Base-by-base conservation (phyloP, 2,329 filamentous ascomycete genomes). In the Fusarium floridanum region DNA sequence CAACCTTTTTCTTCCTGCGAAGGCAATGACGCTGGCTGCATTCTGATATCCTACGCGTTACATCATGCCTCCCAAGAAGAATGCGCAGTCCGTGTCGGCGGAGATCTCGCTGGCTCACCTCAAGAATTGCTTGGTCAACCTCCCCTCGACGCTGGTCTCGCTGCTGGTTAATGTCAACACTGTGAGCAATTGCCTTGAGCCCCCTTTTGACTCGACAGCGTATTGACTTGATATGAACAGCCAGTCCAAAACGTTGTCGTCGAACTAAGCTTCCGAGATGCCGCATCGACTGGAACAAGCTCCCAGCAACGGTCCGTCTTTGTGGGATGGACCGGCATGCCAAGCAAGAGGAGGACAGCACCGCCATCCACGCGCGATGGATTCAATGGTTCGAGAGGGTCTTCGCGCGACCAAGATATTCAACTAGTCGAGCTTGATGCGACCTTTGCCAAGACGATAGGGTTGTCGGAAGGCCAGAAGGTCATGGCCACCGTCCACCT, bases 311-410 rank as follows among this genome's bases (percentile, higher is more conserved):
- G 89, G 79, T 97, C 94, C 57, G 88, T 97, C 78, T 99, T 93
- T 81, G 88, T 97, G 69, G 97, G 97, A 82, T 99, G 97, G 97
- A 98, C 97, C 12, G 97, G 97, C 77, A 97, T 99, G 94, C 93
- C 95, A 75, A 98, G 95, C 86, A 97, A 95, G 88, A 91, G 94
- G 80, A 93, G 91, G 82, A 86, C 93, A 76, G 90, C 92, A 14
- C 90, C 94, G 1, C 88, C 95, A 32, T 91, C 97, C 32, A 89
- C 90, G 66, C 91, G 92, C 76, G 93, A 97, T 80, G 93, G 94
- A 1, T 88, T 95, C 76, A 90, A 86, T 75, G 87, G 89, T 24
- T 85, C 85, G 37, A 87, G 91, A 71, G 87, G 88, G 34, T 87
- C 86, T n/a, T 83, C 84, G 14, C 88, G 91, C 78, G 94, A 97